Base-by-base conservation (phyloP, 495 filamentous ascomycete species). In the Bryoglossum gracile region DNA sequence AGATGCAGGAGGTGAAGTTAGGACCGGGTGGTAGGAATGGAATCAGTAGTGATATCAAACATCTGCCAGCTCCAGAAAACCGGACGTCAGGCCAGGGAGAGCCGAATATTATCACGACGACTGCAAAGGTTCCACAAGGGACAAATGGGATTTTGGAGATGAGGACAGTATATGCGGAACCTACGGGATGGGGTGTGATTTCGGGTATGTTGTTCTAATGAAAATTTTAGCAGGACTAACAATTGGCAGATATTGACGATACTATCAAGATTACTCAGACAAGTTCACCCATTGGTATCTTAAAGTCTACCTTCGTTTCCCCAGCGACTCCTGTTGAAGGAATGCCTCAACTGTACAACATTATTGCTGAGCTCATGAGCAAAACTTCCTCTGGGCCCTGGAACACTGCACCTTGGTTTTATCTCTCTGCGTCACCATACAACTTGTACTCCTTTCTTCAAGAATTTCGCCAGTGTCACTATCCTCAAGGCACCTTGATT, bases 201-300 rank as follows among this genome's bases (percentile, higher is more conserved):
- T 92, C 86, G 26, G 80, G 79, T 82, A 66, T 14, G 59, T 43
- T 5, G 6, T n/a, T 26, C 23, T 30, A 17, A 43, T 10, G 26
- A 1, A 43, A 24, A 16, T 37, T 21, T 30, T 38, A 8, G 14
- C 18, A 21, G 24, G 43, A 50, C 52, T 63, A 37, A 54, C 44
- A 37, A 16, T 3, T 13, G 33, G 24, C 38, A 80, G 91, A 97
- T 59, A 83, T 97, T 60, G 91, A 97, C 64, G 91, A 97, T 64
- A 92, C 91, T 2, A 94, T 96, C 71, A 96, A 97, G 67, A 71
- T 88, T 43, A 94, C 91, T 0, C 75, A 84, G 60, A 94, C 92
- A 2, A 78, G 78, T 33, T 79, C 84, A 37, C 77, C 85, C 1
- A 76, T 84, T 36, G 87, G 87, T 4, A 88, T 95, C 51, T 69